Conservation (phyloP, 768 basidiomycete species). For the Phallus indusiatus region DNA sequence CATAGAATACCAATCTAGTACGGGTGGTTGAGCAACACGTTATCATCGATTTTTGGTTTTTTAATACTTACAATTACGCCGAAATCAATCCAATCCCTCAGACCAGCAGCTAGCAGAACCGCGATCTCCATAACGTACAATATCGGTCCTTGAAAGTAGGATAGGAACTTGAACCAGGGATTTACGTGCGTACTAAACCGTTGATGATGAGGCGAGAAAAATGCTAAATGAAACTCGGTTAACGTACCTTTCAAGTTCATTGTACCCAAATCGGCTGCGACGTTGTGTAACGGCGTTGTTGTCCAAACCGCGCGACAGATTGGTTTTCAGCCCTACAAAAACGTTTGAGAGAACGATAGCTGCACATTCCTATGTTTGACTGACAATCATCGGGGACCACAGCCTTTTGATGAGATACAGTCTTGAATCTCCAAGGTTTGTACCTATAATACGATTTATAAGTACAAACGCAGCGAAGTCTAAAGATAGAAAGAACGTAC, state of each 20-base stretch:
- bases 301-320: constrained; percentile 27
- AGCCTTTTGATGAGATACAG: constrained; percentile 16
- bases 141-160: constrained; percentile 36
- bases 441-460: background rate
- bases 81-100: constrained; percentile 40
- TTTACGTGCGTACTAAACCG: constrained; percentile 28
- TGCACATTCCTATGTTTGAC: background rate
- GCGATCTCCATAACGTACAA: constrained; percentile 40
- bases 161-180: constrained; percentile 33
- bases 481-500: constrained; percentile 22
- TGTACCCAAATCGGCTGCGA: constrained; percentile 28
- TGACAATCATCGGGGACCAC: constrained; percentile 13
- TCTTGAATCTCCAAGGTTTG: constrained; percentile 31
- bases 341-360: background rate
- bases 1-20: constrained; percentile 28
- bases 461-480: background rate
- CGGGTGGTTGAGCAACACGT: background rate
- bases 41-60: background rate
- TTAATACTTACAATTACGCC: constrained; percentile 33
- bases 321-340: constrained; percentile 28
- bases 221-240: background rate
- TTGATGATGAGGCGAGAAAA: background rate
- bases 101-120: constrained; percentile 34
- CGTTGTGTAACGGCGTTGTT: constrained; percentile 25
- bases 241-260: constrained; percentile 33